Conservation (phyloP, 2,329 filamentous ascomycete genomes). For the Trichoderma citrinoviride region DNA sequence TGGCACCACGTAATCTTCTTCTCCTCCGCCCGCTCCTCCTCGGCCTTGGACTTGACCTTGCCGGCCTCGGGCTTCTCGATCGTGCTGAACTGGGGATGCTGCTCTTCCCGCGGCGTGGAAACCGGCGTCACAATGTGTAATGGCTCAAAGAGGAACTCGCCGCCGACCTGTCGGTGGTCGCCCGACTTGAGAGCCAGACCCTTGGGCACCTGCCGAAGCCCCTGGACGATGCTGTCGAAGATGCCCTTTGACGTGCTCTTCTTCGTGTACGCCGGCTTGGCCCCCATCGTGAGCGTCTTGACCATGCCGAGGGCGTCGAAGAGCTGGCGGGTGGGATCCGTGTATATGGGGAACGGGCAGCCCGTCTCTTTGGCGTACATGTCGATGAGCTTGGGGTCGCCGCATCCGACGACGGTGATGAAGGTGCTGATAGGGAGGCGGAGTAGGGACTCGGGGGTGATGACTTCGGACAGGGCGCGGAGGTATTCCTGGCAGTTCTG, state of each 20-base stretch:
- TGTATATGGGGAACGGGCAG: slow-evolving; percentile 73
- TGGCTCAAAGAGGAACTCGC: slow-evolving; percentile 74
- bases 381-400: slow-evolving; percentile 64
- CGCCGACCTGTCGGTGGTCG: slow-evolving; percentile 67
- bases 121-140: slow-evolving; percentile 44
- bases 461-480: slow-evolving; percentile 56
- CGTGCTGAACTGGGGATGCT: slow-evolving; percentile 26
- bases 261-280: slow-evolving; percentile 62
- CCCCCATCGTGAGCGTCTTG: slow-evolving; percentile 59
- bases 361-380: slow-evolving; percentile 60
- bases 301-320: slow-evolving; percentile 69
- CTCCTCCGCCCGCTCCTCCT: slow-evolving; percentile 42
- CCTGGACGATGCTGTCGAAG: slow-evolving; percentile 55
- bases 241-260: slow-evolving; percentile 52
- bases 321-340: slow-evolving; percentile 66
- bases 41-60: slow-evolving; percentile 25
- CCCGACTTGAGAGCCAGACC: slow-evolving; percentile 63
- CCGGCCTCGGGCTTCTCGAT: slow-evolving; percentile 25
- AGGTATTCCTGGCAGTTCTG: slow-evolving; percentile 77
- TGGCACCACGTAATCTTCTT: slow-evolving; percentile 76
- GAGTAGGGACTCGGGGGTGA: slow-evolving; percentile 52
- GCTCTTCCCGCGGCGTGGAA: slow-evolving; percentile 42
- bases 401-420: slow-evolving; percentile 70
- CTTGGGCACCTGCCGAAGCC: slow-evolving; percentile 54
- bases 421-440: slow-evolving; percentile 56